Base-by-base conservation (phyloP, 1,139 yeast genomes). In the Meyerozyma carpophila region DNA sequence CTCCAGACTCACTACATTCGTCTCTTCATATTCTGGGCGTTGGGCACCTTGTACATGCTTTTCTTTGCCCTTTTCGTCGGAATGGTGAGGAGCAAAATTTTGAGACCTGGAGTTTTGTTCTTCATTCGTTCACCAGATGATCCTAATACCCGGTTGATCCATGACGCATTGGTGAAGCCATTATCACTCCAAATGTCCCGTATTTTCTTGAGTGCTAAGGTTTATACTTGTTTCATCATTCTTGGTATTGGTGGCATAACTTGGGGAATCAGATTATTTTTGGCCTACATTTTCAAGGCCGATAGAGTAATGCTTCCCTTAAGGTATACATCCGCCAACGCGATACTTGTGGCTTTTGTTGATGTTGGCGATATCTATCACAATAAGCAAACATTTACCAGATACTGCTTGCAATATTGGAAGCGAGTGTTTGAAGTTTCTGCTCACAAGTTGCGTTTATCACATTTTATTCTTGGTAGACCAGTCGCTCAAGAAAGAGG, bases 91-190 rank as follows among this genome's bases (percentile, higher is more conserved):
- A 69, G 76, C 37, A 66, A 70, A 44, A 82, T 90, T 37, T 75
- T 93, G 51, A 78, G 99, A 44, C 84, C 88, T 0, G 99, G 98
- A 6, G 96, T 89, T 3, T 68, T 93, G 38, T 93, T 81, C 62
- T 93, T 94, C 65, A 87, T 94, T 45, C 75, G 96, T 50, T 90
- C 95, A 28, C 96, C 97, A 2, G 96, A 91, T 53, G 97, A 93
- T 58, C 96, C 96, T 27, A 85, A 89, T 53, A 83, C 90, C 37
- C 80, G 93, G 50, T 78, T 94, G n/a, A 77, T 93, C 39, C 93
- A 89, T 52, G 96, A 91, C 58, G 94, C 95, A 1, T 66, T 93
- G 48, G 84, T 85, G 44, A 81, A 86, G 50, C 88, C 96, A 1
- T 73, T 91, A 53, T 51, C 66, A 11, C 68, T 84, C 39, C 97